Evolutionary conservation across 2,329 filamentous ascomycete genomes (phyloP), one percentile per base, ranked within the genome.

Genomic region (Aspergillus pseudoglaucus): DNA sequence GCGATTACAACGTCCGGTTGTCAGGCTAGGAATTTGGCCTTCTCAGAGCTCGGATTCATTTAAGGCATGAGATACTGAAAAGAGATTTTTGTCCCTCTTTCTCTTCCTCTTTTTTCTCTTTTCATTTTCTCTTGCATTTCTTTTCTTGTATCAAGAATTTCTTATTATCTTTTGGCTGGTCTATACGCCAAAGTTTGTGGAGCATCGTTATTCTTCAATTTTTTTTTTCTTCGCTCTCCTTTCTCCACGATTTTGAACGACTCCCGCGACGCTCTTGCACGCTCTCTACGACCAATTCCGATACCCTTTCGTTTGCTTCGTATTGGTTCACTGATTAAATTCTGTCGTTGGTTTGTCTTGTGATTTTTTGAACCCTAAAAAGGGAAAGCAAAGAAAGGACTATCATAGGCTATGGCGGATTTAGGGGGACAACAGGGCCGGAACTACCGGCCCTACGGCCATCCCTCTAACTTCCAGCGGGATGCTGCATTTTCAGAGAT

Each of bases 401-500:
- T 37, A 46, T 44, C 39, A 47, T 42, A 49, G 42, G 62, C 56
- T 50, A 83, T 83, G 83, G 81, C 83, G 65, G 81, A 85, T 66
- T 80, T 84, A 70, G 73, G 78, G 64, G 68, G 77, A 57, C 81
- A 83, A 63, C 78, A 81, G 66, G 79, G 80, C 59, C 76, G 81
- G 66, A 76, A 78, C 62, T 77, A 81, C 69, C 73, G 79, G 65
- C 68, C 75, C 53, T 76, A 80, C 65, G 77, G 75, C 52, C 74
- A 75, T 63, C 67, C 77, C 45, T 73, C 77, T 37, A 72, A 76
- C 51, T 70, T 70, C 62, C 88, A 93, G 72, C 86, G 93, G 73
- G 90, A 98, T 81, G 88, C 89, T 58, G 93, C 91, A 56, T 98
- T 94, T 70, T 89, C 87, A 57, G 91, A 91, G 72, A 97, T 97